Evolutionary conservation across 176 grass and related monocot species (phyloP), one percentile per base, ranked within the genome.

Genomic region (Avena sativa): DNA sequence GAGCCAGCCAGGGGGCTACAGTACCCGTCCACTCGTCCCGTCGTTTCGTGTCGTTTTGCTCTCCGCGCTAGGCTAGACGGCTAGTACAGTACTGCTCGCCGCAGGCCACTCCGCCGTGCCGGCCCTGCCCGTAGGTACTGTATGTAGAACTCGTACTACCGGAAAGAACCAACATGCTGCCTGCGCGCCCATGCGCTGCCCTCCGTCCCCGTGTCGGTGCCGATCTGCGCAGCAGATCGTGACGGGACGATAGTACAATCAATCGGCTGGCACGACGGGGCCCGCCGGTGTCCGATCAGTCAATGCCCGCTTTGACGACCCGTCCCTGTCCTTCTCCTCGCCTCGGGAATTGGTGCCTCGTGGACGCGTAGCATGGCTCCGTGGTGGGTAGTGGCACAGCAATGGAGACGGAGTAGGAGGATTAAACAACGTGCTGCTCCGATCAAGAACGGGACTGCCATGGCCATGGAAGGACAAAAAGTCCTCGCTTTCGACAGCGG

Each of bases 261-360:
- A 57, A 8, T 40, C 8, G 64, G 14, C 28, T 8, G 6, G 16
- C 0, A 15, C 15, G 10, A 2, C 0, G 11, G 79, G 26, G 0
- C 44, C 15, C 64, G 2, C 28, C 6, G 66, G 79, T 38, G 69
- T 17, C 52, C 72, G 56, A 82, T 70, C 88, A 56, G 84, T 90
- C 88, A 52, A 86, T 21, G 19, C 71, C 11, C 12, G 30, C 71
- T 90, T 78, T 90, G 72, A 86, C 69, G 72, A 86, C 69, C 78
- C 50, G 78, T 81, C 66, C 21, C 52, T 51, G 59, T 32, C 70
- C 49, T 87, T 72, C 28, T 87, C 5, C 40, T 43, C 40, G 23
- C 71, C 57, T 79, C 36, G 46, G 79, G 26, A 79, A 63, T 58
- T 23, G 84, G 63, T 44, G 67, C 87, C 30, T 8, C 4, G 38